Conservation (phyloP, 2,329 filamentous ascomycete species). For the Cadophora malorum region DNA sequence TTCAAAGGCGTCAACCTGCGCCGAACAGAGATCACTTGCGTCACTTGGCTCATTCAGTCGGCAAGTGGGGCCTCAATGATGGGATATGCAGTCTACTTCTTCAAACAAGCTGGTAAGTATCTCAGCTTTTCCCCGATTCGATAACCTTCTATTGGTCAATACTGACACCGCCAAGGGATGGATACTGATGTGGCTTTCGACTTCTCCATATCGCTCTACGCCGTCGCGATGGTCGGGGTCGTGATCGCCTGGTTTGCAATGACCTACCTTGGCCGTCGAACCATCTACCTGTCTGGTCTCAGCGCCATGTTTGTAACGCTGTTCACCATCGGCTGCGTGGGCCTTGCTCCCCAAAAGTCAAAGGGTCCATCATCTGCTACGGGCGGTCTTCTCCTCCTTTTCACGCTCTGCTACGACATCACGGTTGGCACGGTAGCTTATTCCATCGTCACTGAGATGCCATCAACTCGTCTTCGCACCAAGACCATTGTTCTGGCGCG, state of each 20-base stretch:
- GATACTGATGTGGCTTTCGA: constrained; percentile 55
- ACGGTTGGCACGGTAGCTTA: constrained; percentile 53
- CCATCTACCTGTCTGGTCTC: constrained; percentile 56
- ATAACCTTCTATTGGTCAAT: neutral
- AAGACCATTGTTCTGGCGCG: constrained; percentile 43
- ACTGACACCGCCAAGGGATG: neutral
- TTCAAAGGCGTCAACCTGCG: constrained; percentile 56
- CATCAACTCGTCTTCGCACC: constrained; percentile 45
- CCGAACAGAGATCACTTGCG: constrained; percentile 59
- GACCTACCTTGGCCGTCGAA: constrained; percentile 54
- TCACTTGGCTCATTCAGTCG: constrained; percentile 68
- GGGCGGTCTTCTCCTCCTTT: constrained; percentile 47
- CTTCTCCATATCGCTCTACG: constrained; percentile 56
- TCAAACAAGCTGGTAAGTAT: constrained; percentile 59
- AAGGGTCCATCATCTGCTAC: constrained; percentile 43
- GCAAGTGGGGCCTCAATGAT: constrained; percentile 68
- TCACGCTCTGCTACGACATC: constrained; percentile 51
- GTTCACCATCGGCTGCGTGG: constrained; percentile 54
- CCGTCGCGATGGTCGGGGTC: constrained; percentile 57
- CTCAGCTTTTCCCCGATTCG: neutral
- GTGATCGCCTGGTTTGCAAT: constrained; percentile 57
- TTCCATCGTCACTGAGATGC: constrained; percentile 50
- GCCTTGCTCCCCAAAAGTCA: constrained; percentile 48
- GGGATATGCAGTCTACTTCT: constrained; percentile 67
- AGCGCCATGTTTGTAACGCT: constrained; percentile 50